Conservation (phyloP, 1,139 yeast genomes). For the Saccharomyces pastorianus region DNA sequence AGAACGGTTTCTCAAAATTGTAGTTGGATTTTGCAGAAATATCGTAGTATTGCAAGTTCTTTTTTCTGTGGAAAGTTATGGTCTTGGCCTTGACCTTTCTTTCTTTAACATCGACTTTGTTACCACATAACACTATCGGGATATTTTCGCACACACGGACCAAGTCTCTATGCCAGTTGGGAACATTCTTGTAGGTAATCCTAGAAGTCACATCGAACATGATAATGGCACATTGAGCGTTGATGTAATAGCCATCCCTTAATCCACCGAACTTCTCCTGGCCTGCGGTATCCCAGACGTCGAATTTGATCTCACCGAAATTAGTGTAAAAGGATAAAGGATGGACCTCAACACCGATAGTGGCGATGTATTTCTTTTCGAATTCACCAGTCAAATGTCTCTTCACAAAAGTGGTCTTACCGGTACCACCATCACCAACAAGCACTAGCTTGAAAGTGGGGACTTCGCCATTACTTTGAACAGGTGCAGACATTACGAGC, state of each 20-base stretch:
- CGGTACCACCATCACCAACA: conserved; percentile 99
- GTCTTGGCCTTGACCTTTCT: conserved; percentile 99
- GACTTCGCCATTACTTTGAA: conserved; percentile 42
- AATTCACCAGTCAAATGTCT: conserved; percentile 99
- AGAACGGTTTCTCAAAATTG: conserved; percentile 99
- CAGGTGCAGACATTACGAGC: background rate
- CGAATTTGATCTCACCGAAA: conserved; percentile 97
- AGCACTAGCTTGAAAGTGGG: conserved; percentile 97
- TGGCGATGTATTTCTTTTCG: conserved; percentile 97
- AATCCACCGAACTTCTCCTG: conserved; percentile 99
- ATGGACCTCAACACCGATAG: conserved; percentile 98
- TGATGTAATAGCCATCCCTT: conserved; percentile 98
- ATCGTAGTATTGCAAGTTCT: conserved; percentile 98
- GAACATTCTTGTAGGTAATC: conserved; percentile 98
- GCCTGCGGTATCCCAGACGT: conserved; percentile 99
- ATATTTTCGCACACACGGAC: conserved; percentile 99
- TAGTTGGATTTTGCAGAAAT: conserved; percentile 99
- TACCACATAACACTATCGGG: conserved; percentile 98
- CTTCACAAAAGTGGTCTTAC: conserved; percentile 99
- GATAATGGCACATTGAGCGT: conserved; percentile 99
- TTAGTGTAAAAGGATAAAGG: conserved; percentile 98
- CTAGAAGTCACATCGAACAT: conserved; percentile 99
- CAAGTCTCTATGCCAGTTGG: conserved; percentile 99
- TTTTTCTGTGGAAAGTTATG: conserved; percentile 99
- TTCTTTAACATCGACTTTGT: conserved; percentile 99